Evolutionary conservation across 106 monocot species (phyloP).

Genomic region (Gastrodia elata): DNA sequence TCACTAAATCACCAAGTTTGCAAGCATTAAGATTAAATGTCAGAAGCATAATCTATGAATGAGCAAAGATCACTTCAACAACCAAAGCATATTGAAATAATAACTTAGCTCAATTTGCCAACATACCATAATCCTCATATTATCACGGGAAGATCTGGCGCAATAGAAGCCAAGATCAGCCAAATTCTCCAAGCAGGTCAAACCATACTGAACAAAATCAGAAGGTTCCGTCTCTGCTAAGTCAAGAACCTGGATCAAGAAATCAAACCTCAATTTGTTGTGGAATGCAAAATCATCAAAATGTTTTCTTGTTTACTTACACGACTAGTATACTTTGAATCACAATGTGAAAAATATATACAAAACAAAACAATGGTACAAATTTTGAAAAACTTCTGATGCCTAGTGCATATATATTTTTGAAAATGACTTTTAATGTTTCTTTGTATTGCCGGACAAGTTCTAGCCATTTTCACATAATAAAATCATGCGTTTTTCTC

Average conservation of each 20-base stretch:
- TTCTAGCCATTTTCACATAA: too few relatives aligned
- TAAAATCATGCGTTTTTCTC: too few relatives aligned
- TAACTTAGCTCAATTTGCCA: background rate
- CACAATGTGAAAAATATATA: background rate
- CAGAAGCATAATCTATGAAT: background rate
- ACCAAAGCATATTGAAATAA: background rate
- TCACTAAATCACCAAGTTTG: background rate
- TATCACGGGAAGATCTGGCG: conserved; percentile 62
- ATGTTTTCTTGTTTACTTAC: background rate
- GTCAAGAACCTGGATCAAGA: conserved; percentile 69
- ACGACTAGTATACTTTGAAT: background rate
- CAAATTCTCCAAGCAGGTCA: conserved; percentile 80
- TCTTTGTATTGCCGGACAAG: too few relatives aligned
- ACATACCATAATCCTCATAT: conserved; percentile 80
- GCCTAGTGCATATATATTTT: background rate
- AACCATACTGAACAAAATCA: conserved; percentile 68
- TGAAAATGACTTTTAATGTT: background rate
- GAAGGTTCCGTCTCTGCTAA: conserved; percentile 65
- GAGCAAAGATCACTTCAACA: background rate
- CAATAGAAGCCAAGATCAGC: conserved; percentile 58
- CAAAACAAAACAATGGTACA: background rate
- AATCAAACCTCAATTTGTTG: background rate
- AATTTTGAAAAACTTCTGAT: background rate
- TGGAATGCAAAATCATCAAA: background rate
- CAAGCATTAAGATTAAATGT: background rate